Conservation (phyloP, 805 yeast genomes). For the Blastobotrys muscicola region DNA sequence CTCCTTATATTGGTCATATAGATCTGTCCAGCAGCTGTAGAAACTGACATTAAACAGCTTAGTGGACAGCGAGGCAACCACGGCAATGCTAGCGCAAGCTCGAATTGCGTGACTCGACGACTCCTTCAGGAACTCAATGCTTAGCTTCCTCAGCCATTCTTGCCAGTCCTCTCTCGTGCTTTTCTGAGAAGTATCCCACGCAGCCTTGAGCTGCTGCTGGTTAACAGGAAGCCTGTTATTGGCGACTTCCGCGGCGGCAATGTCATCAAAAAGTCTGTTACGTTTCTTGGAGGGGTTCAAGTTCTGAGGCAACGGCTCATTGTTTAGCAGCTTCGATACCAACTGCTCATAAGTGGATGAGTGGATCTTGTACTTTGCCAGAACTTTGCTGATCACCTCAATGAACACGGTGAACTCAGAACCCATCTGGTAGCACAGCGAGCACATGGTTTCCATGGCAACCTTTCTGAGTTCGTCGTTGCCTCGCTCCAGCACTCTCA, state of each 20-base stretch:
- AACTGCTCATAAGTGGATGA: constrained; percentile 72
- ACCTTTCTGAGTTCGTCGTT: constrained; percentile 54
- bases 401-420: constrained; percentile 76
- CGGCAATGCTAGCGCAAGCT: constrained; percentile 85
- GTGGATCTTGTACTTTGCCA: constrained; percentile 54
- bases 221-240: constrained; percentile 66
- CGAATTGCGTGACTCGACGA: constrained; percentile 91
- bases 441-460: constrained; percentile 64
- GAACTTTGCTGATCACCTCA: constrained; percentile 59
- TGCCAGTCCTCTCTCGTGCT: constrained; percentile 95
- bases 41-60: constrained; percentile 91
- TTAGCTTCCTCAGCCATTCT: constrained; percentile 86
- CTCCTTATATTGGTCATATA: constrained; percentile 81
- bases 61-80: constrained; percentile 73
- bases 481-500: constrained; percentile 48
- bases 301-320: constrained; percentile 79
- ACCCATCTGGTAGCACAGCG: constrained; percentile 73
- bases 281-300: constrained; percentile 38
- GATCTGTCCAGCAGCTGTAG: constrained; percentile 90
- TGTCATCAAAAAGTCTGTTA: constrained; percentile 34
- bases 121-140: constrained; percentile 78
- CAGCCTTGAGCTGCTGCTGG: constrained; percentile 54
- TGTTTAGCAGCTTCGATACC: constrained; percentile 64
- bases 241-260: constrained; percentile 55
- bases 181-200: constrained; percentile 88